Conservation (phyloP, 2,329 filamentous ascomycete genomes). For the Stagonosporopsis cucurbitacearum region DNA sequence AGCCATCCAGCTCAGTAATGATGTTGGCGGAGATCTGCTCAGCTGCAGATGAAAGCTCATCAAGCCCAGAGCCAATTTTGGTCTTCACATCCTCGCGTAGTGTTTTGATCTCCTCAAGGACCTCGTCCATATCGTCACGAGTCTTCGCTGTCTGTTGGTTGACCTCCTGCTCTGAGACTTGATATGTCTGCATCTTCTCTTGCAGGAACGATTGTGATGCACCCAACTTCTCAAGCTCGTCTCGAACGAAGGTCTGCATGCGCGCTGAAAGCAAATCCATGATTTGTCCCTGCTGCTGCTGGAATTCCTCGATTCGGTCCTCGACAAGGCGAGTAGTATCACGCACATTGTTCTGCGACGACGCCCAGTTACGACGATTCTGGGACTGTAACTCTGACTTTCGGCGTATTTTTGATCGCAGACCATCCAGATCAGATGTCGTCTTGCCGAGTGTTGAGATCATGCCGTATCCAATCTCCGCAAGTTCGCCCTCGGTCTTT, state of each 20-base stretch:
- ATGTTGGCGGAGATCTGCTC: conserved; percentile 91
- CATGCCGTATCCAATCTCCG: conserved; percentile 74
- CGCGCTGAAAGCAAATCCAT: conserved; percentile 71
- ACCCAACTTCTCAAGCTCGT: conserved; percentile 75
- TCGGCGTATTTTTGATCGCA: conserved; percentile 85
- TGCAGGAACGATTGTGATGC: conserved; percentile 74
- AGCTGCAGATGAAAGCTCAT: conserved; percentile 81
- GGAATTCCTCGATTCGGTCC: conserved; percentile 73
- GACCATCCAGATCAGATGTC: conserved; percentile 77
- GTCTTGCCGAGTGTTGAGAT: conserved; percentile 79
- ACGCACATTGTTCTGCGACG: conserved; percentile 75
- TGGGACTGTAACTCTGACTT: conserved; percentile 82
- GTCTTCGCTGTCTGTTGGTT: conserved; percentile 71
- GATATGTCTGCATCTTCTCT: conserved; percentile 71
- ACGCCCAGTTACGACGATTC: conserved; percentile 80
- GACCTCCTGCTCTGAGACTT: conserved; percentile 71
- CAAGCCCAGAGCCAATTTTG: conserved; percentile 82
- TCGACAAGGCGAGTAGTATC: conserved; percentile 81
- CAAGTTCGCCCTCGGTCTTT: conserved; percentile 79
- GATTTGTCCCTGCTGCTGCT: conserved; percentile 73
- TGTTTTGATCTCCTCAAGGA: conserved; percentile 90
- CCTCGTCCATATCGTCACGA: conserved; percentile 86
- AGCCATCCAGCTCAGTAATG: conserved; percentile 80
- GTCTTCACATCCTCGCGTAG: conserved; percentile 87
- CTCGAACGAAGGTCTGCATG: conserved; percentile 77